A percentile compares a stretch with the other conserved stretches of the same genome.
Evolutionary conservation across 2,329 filamentous ascomycete species (phyloP).

Genomic region (Colletotrichum somersetense): DNA sequence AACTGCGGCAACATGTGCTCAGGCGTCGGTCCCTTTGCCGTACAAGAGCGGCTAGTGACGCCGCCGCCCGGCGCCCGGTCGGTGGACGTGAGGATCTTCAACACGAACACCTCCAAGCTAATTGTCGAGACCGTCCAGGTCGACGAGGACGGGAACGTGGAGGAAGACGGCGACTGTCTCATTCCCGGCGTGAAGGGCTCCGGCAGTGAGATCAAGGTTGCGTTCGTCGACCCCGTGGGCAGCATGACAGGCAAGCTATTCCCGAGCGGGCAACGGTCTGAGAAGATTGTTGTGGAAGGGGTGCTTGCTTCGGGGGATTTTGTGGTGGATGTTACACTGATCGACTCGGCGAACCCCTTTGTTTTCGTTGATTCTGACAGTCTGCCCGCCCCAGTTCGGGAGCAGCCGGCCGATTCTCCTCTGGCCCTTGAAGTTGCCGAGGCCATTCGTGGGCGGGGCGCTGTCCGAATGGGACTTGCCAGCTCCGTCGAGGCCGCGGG

Average conservation of each 20-base stretch:
- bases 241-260: constrained; percentile 70
- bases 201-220: constrained; percentile 67
- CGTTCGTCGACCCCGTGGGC: constrained; percentile 70
- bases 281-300: constrained; percentile 59
- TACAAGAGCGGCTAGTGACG: constrained; percentile 61
- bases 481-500: constrained; percentile 52
- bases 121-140: constrained; percentile 68
- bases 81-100: constrained; percentile 61
- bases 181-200: constrained; percentile 71
- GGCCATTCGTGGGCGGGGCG: constrained; percentile 65
- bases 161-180: constrained; percentile 62
- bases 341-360: constrained; percentile 56
- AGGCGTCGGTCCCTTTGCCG: constrained; percentile 70
- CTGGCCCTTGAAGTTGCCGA: constrained; percentile 55
- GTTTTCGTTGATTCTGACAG: constrained; percentile 64
- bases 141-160: constrained; percentile 59
- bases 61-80: constrained; percentile 41
- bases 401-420: constrained; percentile 51
- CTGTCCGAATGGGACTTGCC: constrained; percentile 69
- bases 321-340: constrained; percentile 50
- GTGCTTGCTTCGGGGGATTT: constrained; percentile 41
- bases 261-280: constrained; percentile 65
- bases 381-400: constrained; percentile 60
- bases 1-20: constrained; percentile 75
- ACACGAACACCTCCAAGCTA: constrained; percentile 72